Base-by-base conservation (phyloP, 768 basidiomycete genomes). In the Boletus tomentosulus region DNA sequence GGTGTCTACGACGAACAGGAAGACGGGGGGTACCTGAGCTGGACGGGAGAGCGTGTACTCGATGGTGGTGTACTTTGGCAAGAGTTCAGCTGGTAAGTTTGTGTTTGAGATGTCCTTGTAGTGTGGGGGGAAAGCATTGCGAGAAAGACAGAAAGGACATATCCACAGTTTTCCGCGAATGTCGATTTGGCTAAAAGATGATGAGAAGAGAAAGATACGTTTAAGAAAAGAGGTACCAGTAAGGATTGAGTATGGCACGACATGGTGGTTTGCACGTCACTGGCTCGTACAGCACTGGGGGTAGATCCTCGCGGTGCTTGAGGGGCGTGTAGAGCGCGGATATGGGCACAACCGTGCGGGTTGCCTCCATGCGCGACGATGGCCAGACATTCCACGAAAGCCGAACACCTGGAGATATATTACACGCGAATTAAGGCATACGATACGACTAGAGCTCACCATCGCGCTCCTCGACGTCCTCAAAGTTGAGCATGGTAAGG, bases 341-440 rank as follows among this genome's bases (percentile, higher is more conserved):
- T 65, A 99, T 97, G 55, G 97, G 97, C 7, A 98, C 96, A 38
- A 99, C 96, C 5, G 92, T 98, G 62, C 96, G 82, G 35, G 95
- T 98, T 13, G 96, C 93, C 74, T 99, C 97, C 71, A 98, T 96
- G 63, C 97, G 86, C 55, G 93, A 95, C 34, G 94, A 95, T 3
- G 95, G 94, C 92, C 93, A 99, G 54, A 95, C 92, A 72, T 99
- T 99, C 97, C 96, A 98, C 45, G 95, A 96, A 60, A 98, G 80
- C 51, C 96, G 84, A 44, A 98, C 86, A 61, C 96, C 94, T 97
- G 57, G 35, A 30, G 10, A 19, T 15, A 54, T n/a, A 39, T 51
- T 45, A 56, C 3, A 34, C 24, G 31, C 34, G 10, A 24, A 19
- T 27, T 5, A 2, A 24, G n/a, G 48, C 28, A 11, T 38, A 33